Conservation (phyloP, 176 grass and related monocot species). For the Lolium perenne region DNA sequence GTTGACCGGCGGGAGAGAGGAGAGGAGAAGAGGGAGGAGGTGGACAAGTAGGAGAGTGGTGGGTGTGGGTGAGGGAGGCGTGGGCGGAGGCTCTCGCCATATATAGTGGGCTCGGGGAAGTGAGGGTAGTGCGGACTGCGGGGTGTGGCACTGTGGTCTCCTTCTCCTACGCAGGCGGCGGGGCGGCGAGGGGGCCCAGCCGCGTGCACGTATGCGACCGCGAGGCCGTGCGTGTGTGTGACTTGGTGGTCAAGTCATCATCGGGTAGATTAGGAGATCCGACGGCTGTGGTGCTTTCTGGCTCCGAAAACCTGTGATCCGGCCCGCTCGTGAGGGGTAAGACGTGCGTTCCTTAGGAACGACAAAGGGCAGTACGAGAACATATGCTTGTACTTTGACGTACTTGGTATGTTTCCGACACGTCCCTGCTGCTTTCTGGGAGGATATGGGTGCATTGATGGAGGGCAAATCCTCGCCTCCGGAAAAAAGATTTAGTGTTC, state of each 20-base stretch:
- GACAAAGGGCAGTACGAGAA: not conserved
- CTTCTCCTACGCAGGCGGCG: not conserved
- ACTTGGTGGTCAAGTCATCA: conserved; percentile 43
- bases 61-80: conserved; percentile 37
- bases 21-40: conserved; percentile 1
- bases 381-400: not conserved
- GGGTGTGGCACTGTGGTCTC: conserved; percentile 15
- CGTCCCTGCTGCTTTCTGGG: not conserved
- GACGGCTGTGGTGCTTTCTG: conserved; percentile 4
- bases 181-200: not conserved
- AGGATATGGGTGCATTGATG: conserved; percentile 16
- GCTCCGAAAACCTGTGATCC: not conserved
- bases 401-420: not conserved
- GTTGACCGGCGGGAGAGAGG: conserved; percentile 40
- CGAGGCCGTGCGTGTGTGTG: not conserved
- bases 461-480: not conserved
- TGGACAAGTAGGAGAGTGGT: conserved; percentile 57
- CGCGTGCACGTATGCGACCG: not conserved
- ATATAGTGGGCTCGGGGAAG: conserved; percentile 37
- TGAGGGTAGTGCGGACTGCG: not conserved
- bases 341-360: not conserved
- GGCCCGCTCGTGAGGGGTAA: not conserved
- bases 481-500: not conserved
- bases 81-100: conserved; percentile 25
- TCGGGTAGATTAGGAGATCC: conserved; percentile 7